Conservation (phyloP, 352 stramenopile genomes). For the Phytophthora fragariaefolia region DNA sequence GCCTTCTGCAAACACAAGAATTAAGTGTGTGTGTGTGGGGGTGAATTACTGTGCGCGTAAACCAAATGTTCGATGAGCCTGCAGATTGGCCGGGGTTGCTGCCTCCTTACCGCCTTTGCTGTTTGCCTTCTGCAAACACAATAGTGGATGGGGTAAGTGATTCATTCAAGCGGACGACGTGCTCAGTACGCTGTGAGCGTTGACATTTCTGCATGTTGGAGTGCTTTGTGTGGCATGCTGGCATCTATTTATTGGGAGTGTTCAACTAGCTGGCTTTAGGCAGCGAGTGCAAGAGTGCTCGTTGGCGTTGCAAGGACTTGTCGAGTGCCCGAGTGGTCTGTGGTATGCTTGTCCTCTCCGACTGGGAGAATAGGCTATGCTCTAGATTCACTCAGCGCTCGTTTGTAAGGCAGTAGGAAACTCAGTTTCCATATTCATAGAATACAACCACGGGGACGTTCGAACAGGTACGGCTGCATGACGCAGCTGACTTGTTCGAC, state of each 20-base stretch:
- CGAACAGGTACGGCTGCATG: conserved; percentile 30
- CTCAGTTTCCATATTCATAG: conserved; percentile 27
- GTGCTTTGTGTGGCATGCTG: conserved; percentile 36
- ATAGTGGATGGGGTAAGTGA: conserved; percentile 15
- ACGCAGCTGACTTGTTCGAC: conserved; percentile 27
- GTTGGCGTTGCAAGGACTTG: conserved; percentile 15
- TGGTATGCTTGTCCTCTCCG: conserved; percentile 34
- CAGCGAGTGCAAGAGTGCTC: conserved; percentile 6
- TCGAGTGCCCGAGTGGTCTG: conserved; percentile 11
- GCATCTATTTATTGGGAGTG: conserved; percentile 43
- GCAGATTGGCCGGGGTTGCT: conserved; percentile 26
- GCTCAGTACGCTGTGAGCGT: conserved; percentile 12
- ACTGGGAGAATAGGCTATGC: conserved; percentile 32
- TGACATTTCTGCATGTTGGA: conserved; percentile 34
- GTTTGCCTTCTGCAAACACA: conserved; percentile 43
- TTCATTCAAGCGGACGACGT: conserved; percentile 16
- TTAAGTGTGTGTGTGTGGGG: not conserved
- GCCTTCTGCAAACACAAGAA: conserved; percentile 38
- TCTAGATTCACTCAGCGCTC: conserved; percentile 10
- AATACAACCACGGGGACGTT: conserved; percentile 25
- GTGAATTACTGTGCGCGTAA: conserved; percentile 12
- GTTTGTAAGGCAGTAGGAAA: conserved; percentile 30
- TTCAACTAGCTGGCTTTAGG: conserved; percentile 20
- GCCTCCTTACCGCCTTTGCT: conserved; percentile 21
- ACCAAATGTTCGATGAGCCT: conserved; percentile 36